phyloP scores from a whole-genome alignment of 257 asterid species.

The Capsicum chinense region DNA sequence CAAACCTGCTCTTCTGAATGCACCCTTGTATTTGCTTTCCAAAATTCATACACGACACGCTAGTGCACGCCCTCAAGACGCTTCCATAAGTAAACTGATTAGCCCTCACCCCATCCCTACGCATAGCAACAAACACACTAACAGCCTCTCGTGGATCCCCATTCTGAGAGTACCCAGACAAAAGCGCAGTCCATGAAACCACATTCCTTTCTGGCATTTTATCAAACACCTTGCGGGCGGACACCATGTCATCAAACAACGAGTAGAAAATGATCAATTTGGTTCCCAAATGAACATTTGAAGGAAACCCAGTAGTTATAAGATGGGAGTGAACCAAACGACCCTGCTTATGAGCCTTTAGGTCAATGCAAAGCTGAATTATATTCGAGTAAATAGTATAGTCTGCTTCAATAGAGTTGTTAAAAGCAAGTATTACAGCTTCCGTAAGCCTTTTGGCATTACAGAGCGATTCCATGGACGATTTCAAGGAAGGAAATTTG shows the following conservation, averaged over 20 bases:
- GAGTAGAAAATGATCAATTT: conserved; percentile 56
- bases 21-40: conserved; percentile 62
- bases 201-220: conserved; percentile 47
- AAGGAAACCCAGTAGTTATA: conserved; percentile 39
- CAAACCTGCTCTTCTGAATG: conserved; percentile 51
- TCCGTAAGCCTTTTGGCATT: conserved; percentile 17
- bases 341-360: conserved; percentile 42
- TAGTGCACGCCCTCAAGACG: conserved; percentile 54
- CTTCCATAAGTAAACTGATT: conserved; percentile 71
- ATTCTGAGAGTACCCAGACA: conserved; percentile 54
- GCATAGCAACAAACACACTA: conserved; percentile 51
- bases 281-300: conserved; percentile 44
- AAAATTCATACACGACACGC: conserved; percentile 39
- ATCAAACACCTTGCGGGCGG: conserved; percentile 52
- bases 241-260: conserved; percentile 39
- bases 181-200: conserved; percentile 67
- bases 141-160: conserved; percentile 48
- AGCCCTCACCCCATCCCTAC: conserved; percentile 46
- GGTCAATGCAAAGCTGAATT: conserved; percentile 47
- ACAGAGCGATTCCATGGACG: conserved; percentile 16
- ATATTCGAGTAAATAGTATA: conserved; percentile 50
- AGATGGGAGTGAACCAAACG: conserved; percentile 46
- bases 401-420: conserved; percentile 28
- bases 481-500: background rate
- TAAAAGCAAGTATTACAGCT: conserved; percentile 22